Base-by-base conservation (phyloP, 441 rosid genomes). In the Gossypium trilobum region DNA sequence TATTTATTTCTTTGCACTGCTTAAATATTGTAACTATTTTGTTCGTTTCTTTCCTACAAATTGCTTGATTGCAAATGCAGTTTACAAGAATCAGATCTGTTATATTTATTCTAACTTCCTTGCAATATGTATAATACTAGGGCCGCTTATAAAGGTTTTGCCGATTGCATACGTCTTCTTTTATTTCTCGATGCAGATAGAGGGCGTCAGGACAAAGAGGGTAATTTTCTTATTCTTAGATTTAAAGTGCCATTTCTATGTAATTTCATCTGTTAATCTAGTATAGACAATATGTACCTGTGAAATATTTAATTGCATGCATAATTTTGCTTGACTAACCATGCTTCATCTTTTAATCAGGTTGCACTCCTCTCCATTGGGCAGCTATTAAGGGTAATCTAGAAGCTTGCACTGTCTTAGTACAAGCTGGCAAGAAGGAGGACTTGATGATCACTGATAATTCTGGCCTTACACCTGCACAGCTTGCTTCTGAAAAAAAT, bases 101-200 rank as follows among this genome's bases (percentile, higher is more conserved):
- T 25, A 61, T 74, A 14, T n/a, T 64, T 52, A 50, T 56, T 73
- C 68, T 71, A 59, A 71, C 22, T 72, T 59, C 9, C 48, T 64
- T 74, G 71, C 60, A 70, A 63, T 71, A 64, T 84, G 84, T 89
- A 73, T 71, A 85, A 82, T 36, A 23, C 75, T 82, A 95, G 97
- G 98, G 99, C 98, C 68, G 99, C 98, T 57, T 95, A 95, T 87
- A 95, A 95, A 81, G 99, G 99, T 71, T 95, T 89, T 82, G 89
- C 95, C 16, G 98, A 95, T 84, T 91, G 88, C 74, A 85, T 95
- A 77, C 92, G 98, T 73, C 92, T 95, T 71, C 90, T 95, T 29
- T 82, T 95, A 76, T 95, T 92, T 84, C 85, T 92, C 67, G 98
- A 95, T 81, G 93, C 95, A 22, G 85, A 90, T 73, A 87, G 93